Evolutionary conservation across 1,284 basidiomycete genomes (phyloP).

Genomic region (Coniferiporia sulphurascens): DNA sequence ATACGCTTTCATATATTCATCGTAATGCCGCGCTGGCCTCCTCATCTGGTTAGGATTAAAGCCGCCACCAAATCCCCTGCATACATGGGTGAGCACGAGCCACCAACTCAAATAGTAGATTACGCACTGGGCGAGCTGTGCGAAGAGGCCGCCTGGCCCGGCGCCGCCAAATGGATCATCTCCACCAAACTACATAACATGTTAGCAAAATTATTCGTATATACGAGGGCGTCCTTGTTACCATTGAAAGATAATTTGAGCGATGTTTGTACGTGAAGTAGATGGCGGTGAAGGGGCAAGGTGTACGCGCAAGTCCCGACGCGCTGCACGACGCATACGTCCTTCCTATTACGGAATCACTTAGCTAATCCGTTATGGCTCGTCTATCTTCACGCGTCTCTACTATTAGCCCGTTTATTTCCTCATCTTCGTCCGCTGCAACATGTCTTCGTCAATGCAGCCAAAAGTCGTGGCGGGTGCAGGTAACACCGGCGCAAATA

Average conservation of each 20-base stretch:
- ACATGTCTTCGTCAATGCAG: conserved; percentile 32
- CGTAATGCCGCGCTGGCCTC: conserved; percentile 59
- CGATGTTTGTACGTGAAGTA: not conserved
- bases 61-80: conserved; percentile 50
- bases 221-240: not conserved
- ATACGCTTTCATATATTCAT: conserved; percentile 83
- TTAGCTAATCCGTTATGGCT: not conserved
- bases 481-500: conserved; percentile 47
- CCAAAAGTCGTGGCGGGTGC: conserved; percentile 31
- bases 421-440: conserved; percentile 20
- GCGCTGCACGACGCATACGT: not conserved
- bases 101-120: conserved; percentile 17
- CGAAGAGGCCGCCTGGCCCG: conserved; percentile 48
- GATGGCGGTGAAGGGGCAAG: conserved; percentile 8
- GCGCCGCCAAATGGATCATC: conserved; percentile 44
- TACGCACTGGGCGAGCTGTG: conserved; percentile 57
- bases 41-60: conserved; percentile 39
- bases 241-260: conserved; percentile 1
- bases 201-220: not conserved
- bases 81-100: conserved; percentile 13
- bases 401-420: not conserved
- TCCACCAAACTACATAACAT: conserved; percentile 40
- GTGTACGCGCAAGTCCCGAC: conserved; percentile 15
- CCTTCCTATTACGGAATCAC: not conserved
- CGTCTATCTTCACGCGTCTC: conserved; percentile 2